These are phyloP conservation scores for Allantophomopsis lycopodina DNA, from an alignment of 2,329 filamentous ascomycete species.

Conservation along the genomic window DNA sequence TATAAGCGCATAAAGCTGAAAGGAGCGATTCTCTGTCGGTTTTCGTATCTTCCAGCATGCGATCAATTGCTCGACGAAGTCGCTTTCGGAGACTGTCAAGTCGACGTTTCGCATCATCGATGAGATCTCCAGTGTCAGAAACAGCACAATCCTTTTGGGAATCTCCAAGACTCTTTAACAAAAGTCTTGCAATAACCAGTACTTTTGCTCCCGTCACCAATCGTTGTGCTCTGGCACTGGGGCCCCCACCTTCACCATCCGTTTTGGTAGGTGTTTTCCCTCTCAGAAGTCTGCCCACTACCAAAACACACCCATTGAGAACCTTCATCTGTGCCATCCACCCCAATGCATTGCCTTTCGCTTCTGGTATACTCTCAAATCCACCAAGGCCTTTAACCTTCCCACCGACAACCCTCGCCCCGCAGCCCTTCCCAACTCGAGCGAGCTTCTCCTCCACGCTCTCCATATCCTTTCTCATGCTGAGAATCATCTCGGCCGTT, in stretches of 20 bases:
- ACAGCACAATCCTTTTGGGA: constrained; percentile 22
- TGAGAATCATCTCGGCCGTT: constrained; percentile 86
- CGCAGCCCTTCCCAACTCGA: constrained; percentile 64
- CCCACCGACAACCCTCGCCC: constrained; percentile 52
- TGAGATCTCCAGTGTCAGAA: constrained; percentile 4
- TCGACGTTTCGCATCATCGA: constrained; percentile 51
- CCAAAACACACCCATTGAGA: constrained; percentile 35
- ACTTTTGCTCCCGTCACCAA: constrained; percentile 53
- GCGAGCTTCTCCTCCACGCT: constrained; percentile 58
- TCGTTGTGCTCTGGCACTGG: constrained; percentile 18
- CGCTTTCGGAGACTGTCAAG: constrained; percentile 47
- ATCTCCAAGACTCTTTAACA: constrained; percentile 60
- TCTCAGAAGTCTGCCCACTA: constrained; percentile 33
- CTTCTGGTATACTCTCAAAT: constrained; percentile 22
- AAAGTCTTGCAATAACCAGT: constrained; percentile 59
- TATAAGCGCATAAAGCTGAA: constrained; percentile 69
- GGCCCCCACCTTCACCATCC: constrained; percentile 10
- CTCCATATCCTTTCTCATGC: constrained; percentile 71
- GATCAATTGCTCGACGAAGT: constrained; percentile 55
- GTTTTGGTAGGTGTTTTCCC: constrained; percentile 11
- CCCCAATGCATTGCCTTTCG: constrained; percentile 9
- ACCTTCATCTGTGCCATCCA: constrained; percentile 30
- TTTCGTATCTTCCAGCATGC: constrained; percentile 46
- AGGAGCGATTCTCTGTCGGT: constrained; percentile 39
- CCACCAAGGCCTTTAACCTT: constrained; percentile 44